Conservation (phyloP, 768 basidiomycete genomes). For the Termitomyces sp. region DNA sequence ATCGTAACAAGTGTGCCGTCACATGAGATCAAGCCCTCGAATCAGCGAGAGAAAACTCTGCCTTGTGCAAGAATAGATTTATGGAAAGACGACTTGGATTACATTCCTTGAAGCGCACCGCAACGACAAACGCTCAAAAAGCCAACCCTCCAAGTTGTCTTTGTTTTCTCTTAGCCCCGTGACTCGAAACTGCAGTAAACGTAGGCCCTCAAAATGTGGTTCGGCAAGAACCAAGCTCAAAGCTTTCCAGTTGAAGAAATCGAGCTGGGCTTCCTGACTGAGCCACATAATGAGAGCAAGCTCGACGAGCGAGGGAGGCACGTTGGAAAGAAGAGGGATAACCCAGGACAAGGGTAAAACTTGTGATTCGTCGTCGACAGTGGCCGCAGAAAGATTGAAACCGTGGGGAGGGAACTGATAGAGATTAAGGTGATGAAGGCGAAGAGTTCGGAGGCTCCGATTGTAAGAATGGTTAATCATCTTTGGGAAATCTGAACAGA, state of each 20-base stretch:
- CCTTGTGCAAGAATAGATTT: background rate
- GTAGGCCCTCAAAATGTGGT: constrained; percentile 11
- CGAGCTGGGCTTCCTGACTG: constrained; percentile 28
- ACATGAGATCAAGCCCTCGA: background rate
- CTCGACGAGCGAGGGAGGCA: constrained; percentile 18
- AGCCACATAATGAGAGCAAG: constrained; percentile 30
- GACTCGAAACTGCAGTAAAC: constrained; percentile 22
- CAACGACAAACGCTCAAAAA: constrained; percentile 19
- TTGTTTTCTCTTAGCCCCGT: constrained; percentile 27
- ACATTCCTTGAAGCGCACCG: background rate
- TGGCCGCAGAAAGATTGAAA: background rate
- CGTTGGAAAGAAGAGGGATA: constrained; percentile 21
- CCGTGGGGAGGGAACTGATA: constrained; percentile 26
- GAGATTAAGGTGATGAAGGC: constrained; percentile 27
- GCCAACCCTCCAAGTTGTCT: constrained; percentile 23
- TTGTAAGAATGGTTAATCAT: constrained; percentile 23
- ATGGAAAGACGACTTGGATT: background rate
- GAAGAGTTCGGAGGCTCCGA: constrained; percentile 21
- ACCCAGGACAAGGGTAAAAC: constrained; percentile 26
- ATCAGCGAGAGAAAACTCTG: background rate
- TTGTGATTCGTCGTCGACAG: background rate
- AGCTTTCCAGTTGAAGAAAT: constrained; percentile 27
- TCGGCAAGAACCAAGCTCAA: constrained; percentile 18
- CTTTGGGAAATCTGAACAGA: constrained; percentile 17
- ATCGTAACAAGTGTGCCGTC: no score